Evolutionary conservation across 2,329 filamentous ascomycete species (phyloP), one percentile per base, ranked within the genome.

Genomic region (Apiospora marii): DNA sequence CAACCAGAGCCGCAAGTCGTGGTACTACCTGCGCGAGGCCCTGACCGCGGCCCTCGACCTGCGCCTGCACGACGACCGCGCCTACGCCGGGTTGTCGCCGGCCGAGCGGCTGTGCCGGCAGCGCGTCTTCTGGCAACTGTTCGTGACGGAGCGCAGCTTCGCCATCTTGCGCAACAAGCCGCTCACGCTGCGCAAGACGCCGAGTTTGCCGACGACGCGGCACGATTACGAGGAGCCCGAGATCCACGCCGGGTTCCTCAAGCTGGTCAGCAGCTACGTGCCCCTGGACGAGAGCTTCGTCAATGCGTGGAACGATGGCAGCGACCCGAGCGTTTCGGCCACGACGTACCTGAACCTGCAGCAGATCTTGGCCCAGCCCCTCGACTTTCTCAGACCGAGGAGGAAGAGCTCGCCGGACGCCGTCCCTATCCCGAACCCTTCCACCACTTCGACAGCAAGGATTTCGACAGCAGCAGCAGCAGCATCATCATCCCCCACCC

Each of bases 211-310:
- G 2, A 86, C 84, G 76, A 89, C 77, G 79, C 87, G 80, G 78
- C 84, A 88, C 68, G 83, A 85, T 4, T 87, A 87, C 69, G 90
- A 91, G 76, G 82, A 85, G 0, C 82, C 83, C 0, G 85, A 86
- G 34, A 86, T 90, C 71, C 83, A 89, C 43, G 82, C 86, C 14
- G 90, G 91, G 1, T 91, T 92, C 74, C 83, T 89, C 46, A 87
- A 90, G 74, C 84, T 92, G 14, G 87, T 91, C 64, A 86, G 88
- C 69, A 86, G 91, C 19, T 92, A 90, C 80, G 86, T 87, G 46
- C 89, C 89, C 1, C 88, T 92, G 49, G 89, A 92, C 77, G 88
- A 92, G 74, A 88, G 86, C 0, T 92, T 92, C 76, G 85, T 92
- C 19, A 86, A 87, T 14, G 84, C 90, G 0, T 92, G 91, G 90